Evolutionary conservation across 352 stramenopile genomes (phyloP).

Genomic region (Phytophthora melonis): DNA sequence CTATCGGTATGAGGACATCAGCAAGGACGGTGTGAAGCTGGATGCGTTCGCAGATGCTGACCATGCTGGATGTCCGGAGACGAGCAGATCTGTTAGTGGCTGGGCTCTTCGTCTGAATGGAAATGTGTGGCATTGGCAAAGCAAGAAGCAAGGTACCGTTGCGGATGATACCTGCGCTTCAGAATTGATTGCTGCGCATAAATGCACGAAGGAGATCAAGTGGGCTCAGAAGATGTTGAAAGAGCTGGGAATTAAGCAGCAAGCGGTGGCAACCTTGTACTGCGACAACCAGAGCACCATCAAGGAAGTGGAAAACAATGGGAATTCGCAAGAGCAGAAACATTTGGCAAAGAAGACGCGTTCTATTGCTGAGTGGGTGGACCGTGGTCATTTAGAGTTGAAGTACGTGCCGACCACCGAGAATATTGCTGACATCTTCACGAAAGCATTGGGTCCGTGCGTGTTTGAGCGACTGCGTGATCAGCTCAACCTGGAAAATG

Average conservation of each 20-base stretch:
- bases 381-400: neutral
- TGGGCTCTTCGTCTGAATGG: too few species aligned
- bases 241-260: neutral
- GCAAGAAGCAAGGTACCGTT: conserved; percentile 3
- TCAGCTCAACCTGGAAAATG: neutral
- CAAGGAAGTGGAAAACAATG: conserved; percentile 5
- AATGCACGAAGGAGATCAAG: neutral
- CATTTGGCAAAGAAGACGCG: neutral
- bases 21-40: too few species aligned
- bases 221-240: neutral
- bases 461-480: conserved; percentile 1
- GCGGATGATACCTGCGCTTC: too few species aligned
- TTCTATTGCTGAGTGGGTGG: neutral
- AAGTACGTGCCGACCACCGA: neutral
- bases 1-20: too few species aligned
- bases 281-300: conserved; percentile 11
- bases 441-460: neutral
- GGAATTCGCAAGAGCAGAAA: conserved; percentile 5
- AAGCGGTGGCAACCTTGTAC: neutral
- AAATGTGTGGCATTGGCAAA: conserved; percentile 5
- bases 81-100: too few species aligned
- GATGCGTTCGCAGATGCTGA: too few species aligned
- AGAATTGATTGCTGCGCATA: conserved; percentile 1
- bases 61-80: too few species aligned
- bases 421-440: conserved; percentile 9